Conservation (phyloP, 2,329 filamentous ascomycete species). For the Aureobasidium zeae region DNA sequence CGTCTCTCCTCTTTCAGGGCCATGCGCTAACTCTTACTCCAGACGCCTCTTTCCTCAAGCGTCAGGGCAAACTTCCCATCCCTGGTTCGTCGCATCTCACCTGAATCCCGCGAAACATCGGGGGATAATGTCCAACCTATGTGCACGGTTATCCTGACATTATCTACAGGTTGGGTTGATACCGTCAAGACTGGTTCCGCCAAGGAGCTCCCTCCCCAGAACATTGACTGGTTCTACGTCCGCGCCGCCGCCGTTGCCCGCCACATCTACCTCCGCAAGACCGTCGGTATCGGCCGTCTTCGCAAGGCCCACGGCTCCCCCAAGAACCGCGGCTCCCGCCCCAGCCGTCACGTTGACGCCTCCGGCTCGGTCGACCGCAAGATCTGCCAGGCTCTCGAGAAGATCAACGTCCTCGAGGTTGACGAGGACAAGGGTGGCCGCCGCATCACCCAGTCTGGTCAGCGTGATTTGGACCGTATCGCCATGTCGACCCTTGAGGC, state of each 20-base stretch:
- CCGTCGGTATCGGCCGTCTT: constrained; percentile 94
- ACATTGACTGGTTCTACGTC: constrained; percentile 91
- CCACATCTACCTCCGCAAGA: constrained; percentile 99
- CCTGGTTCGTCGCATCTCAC: constrained; percentile 56
- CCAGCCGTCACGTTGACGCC: constrained; percentile 91
- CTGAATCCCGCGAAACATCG: constrained; percentile 46
- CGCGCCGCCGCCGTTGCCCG: constrained; percentile 91
- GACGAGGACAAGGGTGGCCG: constrained; percentile 98
- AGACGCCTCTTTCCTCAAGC: constrained; percentile 74
- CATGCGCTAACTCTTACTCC: neutral
- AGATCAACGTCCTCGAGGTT: constrained; percentile 96
- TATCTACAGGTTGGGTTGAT: constrained; percentile 86
- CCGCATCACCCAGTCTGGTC: constrained; percentile 93
- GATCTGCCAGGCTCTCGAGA: constrained; percentile 94
- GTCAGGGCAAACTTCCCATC: constrained; percentile 85
- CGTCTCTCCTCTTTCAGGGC: neutral
- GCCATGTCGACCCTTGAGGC: constrained; percentile 44
- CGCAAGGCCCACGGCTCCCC: constrained; percentile 81
- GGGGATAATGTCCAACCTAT: constrained; percentile 33
- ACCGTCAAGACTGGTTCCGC: constrained; percentile 96
- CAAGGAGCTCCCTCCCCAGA: constrained; percentile 96
- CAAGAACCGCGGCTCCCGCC: constrained; percentile 93
- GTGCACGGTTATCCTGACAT: constrained; percentile 33
- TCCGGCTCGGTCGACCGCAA: constrained; percentile 95
- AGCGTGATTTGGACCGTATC: constrained; percentile 92